phyloP scores from a whole-genome alignment of 768 basidiomycete species.

The Lactifluus volemus region DNA sequence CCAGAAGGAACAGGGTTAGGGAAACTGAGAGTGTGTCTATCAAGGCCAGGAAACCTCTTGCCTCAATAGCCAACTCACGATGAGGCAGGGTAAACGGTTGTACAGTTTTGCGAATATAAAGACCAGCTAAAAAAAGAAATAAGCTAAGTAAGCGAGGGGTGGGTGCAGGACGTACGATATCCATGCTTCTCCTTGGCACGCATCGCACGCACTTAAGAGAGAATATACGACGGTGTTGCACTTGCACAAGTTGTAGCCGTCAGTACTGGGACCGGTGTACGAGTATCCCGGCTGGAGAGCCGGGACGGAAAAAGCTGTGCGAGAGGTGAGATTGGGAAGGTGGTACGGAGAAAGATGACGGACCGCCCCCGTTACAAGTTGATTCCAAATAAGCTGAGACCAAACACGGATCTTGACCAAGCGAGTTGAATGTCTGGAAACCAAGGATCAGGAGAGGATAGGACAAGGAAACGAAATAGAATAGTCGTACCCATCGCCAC shows the following conservation, averaged over 20 bases:
- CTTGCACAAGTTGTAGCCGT: slow-evolving; percentile 2
- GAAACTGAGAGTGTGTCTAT: neutral
- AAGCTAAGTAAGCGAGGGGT: neutral
- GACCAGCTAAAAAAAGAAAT: neutral
- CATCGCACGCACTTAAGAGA: slow-evolving; percentile 13
- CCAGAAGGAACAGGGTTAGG: slow-evolving; percentile 1
- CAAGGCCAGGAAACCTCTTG: neutral
- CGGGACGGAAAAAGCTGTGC: slow-evolving; percentile 1
- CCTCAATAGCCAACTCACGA: neutral
- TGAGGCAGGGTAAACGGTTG: neutral
- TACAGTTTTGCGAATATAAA: neutral
- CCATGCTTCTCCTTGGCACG: neutral
- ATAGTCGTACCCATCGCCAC: neutral
- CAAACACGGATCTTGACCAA: slow-evolving; percentile 5
- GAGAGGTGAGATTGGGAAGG: neutral
- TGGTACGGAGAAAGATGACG: neutral
- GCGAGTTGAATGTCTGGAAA: neutral
- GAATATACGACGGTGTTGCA: slow-evolving; percentile 6
- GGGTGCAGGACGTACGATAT: neutral
- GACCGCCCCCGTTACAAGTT: slow-evolving; percentile 7
- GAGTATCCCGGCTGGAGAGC: neutral
- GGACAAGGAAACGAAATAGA: neutral
- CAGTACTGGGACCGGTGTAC: neutral
- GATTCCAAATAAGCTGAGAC: slow-evolving; percentile 2
- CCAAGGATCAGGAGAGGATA: neutral